phyloP scores from a whole-genome alignment of 2,329 filamentous ascomycete genomes.

The Ophiostoma pallidulum region DNA sequence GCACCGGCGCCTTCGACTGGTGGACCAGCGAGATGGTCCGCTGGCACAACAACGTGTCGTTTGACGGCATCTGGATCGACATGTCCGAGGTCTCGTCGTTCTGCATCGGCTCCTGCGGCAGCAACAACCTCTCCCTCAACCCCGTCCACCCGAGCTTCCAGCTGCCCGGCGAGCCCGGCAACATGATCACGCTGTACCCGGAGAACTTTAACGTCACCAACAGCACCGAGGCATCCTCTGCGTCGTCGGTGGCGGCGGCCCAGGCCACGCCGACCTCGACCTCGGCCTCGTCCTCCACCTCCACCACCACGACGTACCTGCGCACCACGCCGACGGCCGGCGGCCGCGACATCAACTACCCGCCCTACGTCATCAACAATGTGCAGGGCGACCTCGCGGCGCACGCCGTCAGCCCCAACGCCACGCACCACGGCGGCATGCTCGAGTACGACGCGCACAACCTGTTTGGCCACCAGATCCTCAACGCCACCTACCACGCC shows the following conservation, averaged over 20 bases:
- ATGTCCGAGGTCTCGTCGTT: conserved; percentile 45
- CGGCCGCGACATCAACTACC: conserved; percentile 58
- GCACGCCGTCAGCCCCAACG: conserved; percentile 66
- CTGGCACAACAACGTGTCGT: conserved; percentile 31
- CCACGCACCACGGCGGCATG: conserved; percentile 63
- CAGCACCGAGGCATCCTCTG: conserved; percentile 54
- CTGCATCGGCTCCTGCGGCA: conserved; percentile 60
- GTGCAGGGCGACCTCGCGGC: conserved; percentile 62
- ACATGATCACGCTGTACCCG: conserved; percentile 51
- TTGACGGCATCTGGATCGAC: conserved; percentile 48
- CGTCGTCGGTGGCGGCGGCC: conserved; percentile 39
- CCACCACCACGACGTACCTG: conserved; percentile 38
- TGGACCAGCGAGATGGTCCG: conserved; percentile 49
- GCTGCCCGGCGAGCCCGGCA: conserved; percentile 55
- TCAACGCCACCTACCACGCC: conserved; percentile 67
- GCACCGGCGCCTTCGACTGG: conserved; percentile 47
- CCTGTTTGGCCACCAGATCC: conserved; percentile 63
- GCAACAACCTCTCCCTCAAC: conserved; percentile 53
- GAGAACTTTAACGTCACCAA: conserved; percentile 64
- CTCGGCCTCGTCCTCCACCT: background rate
- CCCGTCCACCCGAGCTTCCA: conserved; percentile 57
- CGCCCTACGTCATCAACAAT: conserved; percentile 69
- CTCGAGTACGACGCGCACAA: conserved; percentile 78
- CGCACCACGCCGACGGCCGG: conserved; percentile 53
- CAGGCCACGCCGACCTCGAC: conserved; percentile 23